phyloP scores from a whole-genome alignment of 306 rosid genomes.

The Fagus crenata region DNA sequence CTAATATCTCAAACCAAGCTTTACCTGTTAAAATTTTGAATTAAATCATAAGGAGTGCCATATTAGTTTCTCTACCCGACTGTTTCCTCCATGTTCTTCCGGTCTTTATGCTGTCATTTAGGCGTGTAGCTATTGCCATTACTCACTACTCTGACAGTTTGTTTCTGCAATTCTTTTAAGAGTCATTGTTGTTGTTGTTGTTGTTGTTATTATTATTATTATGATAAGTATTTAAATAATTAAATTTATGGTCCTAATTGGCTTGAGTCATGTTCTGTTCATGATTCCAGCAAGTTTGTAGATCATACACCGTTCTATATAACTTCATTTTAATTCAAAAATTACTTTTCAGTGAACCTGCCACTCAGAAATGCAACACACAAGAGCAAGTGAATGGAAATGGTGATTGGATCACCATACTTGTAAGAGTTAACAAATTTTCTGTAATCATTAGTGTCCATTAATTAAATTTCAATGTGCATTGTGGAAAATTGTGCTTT shows the following conservation, averaged over 20 bases:
- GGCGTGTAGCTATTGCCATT: not conserved
- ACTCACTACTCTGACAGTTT: not conserved
- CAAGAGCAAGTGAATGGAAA: conserved; percentile 39
- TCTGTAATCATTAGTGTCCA: too few relatives aligned
- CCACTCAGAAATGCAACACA: conserved; percentile 50
- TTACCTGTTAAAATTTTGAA: not conserved
- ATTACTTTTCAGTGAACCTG: conserved; percentile 68
- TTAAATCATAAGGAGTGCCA: not conserved
- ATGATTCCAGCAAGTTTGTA: not conserved
- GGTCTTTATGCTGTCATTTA: not conserved
- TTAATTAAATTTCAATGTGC: not conserved
- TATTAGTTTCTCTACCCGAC: not conserved
- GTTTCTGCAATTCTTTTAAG: not conserved
- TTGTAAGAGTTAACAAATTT: conserved; percentile 44
- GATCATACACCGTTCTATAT: not conserved
- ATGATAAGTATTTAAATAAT: not conserved
- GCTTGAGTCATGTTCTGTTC: not conserved
- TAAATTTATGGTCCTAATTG: not conserved
- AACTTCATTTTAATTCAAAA: conserved; percentile 8
- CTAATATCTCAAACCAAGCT: too few relatives aligned
- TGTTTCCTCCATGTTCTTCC: not conserved
- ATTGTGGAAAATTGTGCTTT: not conserved
- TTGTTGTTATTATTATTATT: not conserved
- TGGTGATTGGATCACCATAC: conserved; percentile 58
- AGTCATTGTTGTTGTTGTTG: not conserved